Evolutionary conservation across 371 early-diverging fungal species (phyloP).

Genomic region (Mortierella sp.): DNA sequence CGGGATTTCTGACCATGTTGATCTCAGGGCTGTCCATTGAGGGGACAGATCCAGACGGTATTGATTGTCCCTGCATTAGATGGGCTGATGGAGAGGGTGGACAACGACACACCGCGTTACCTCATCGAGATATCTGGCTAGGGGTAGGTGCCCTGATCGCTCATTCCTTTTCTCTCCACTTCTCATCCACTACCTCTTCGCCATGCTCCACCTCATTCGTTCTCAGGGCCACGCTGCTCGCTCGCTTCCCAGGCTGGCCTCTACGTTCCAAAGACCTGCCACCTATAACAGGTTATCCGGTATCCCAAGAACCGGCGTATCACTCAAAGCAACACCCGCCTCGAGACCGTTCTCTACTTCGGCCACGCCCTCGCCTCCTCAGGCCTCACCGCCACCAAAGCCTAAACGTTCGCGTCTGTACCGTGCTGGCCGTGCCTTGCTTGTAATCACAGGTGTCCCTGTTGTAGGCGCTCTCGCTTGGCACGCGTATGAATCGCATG

Average conservation of each 20-base stretch:
- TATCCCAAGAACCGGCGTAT: no score
- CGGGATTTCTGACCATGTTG: no score
- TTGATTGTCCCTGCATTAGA: no score
- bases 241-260: background rate
- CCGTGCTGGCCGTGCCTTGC: conserved; percentile 32
- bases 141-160: no score
- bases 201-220: conserved; percentile 20
- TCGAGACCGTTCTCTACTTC: conserved; percentile 5
- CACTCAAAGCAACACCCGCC: no score
- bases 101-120: no score
- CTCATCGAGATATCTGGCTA: no score
- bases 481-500: conserved; percentile 15
- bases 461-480: conserved; percentile 25
- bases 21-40: no score
- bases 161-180: conserved; percentile 1
- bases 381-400: conserved; percentile 15
- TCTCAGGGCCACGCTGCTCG: conserved; percentile 20
- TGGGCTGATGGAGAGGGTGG: no score
- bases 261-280: conserved; percentile 10
- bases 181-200: background rate
- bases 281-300: conserved; percentile 4
- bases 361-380: conserved; percentile 7
- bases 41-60: no score
- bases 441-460: conserved; percentile 24
- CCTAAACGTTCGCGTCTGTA: conserved; percentile 31